Evolutionary conservation across 768 basidiomycete species (phyloP).

Genomic region (Cystobasidium tubakii): DNA sequence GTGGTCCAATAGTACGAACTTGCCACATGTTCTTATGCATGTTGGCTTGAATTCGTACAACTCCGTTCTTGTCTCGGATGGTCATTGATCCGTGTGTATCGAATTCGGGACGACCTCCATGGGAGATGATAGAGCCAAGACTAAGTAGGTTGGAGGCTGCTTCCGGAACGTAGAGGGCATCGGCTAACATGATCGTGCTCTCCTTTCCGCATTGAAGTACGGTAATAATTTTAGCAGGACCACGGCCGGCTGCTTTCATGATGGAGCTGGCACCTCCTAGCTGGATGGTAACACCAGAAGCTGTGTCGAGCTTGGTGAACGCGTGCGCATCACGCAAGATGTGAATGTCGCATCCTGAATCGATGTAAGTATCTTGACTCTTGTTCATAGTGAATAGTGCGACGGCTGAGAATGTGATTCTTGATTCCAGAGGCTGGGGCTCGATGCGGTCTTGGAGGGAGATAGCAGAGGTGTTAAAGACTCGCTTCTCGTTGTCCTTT

Average conservation of each 20-base stretch:
- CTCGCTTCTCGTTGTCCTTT: background rate
- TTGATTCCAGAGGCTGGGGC: background rate
- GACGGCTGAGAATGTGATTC: background rate
- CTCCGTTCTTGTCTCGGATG: background rate
- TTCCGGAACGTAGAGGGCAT: background rate
- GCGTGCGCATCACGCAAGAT: background rate
- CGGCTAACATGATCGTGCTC: background rate
- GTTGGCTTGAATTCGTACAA: background rate
- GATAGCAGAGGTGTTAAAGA: background rate
- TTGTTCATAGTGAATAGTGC: background rate
- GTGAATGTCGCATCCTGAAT: constrained; percentile 2
- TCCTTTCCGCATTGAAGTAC: background rate
- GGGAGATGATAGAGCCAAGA: background rate
- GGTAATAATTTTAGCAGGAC: background rate
- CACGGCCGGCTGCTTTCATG: background rate
- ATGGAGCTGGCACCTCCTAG: background rate
- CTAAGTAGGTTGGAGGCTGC: background rate
- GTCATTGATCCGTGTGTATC: background rate
- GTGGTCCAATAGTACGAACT: background rate
- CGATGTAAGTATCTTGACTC: background rate
- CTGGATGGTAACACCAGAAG: background rate
- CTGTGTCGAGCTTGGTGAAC: background rate
- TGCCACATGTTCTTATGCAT: background rate
- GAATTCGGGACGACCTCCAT: background rate
- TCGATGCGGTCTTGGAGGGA: background rate